Percentiles rank a stretch among this genome's conserved stretches.
Evolutionary conservation across 2,329 filamentous ascomycete species (phyloP).

Genomic region (Penicillium sp.): DNA sequence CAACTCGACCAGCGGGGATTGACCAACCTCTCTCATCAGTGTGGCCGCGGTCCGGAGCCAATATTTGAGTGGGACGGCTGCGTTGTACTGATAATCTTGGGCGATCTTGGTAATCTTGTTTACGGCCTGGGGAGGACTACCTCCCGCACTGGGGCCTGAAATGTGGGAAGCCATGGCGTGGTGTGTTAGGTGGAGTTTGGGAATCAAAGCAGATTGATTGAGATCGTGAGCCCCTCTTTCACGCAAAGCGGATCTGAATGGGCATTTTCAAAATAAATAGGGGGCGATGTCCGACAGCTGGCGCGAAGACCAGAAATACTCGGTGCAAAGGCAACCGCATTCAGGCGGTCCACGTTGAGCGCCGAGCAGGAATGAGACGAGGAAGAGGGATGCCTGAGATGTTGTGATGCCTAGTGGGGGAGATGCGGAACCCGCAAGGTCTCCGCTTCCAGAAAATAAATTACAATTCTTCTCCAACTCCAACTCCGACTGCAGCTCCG

Average conservation of each 20-base stretch:
- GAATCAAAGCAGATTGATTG: not conserved
- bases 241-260: conserved; percentile 8
- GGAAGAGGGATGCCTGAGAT: not conserved
- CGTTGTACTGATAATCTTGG: conserved; percentile 77
- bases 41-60: conserved; percentile 81
- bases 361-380: not conserved
- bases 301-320: conserved; percentile 15
- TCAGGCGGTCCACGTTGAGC: conserved; percentile 14
- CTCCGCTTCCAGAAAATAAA: not conserved
- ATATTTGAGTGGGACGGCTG: conserved; percentile 71
- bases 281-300: conserved; percentile 15
- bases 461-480: conserved; percentile 2
- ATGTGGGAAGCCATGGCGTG: conserved; percentile 27
- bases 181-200: not conserved
- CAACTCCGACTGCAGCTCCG: not conserved
- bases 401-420: conserved; percentile 8
- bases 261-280: conserved; percentile 15
- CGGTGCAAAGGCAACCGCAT: conserved; percentile 21
- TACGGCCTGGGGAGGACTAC: conserved; percentile 63
- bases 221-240: conserved; percentile 14
- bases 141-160: conserved; percentile 32
- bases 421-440: conserved; percentile 16
- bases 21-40: conserved; percentile 73
- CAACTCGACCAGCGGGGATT: not conserved
- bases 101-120: conserved; percentile 76